Evolutionary conservation across 2,329 filamentous ascomycete genomes (phyloP), one percentile per base, ranked within the genome.

Genomic region (Fusarium neocosmosporiellum): DNA sequence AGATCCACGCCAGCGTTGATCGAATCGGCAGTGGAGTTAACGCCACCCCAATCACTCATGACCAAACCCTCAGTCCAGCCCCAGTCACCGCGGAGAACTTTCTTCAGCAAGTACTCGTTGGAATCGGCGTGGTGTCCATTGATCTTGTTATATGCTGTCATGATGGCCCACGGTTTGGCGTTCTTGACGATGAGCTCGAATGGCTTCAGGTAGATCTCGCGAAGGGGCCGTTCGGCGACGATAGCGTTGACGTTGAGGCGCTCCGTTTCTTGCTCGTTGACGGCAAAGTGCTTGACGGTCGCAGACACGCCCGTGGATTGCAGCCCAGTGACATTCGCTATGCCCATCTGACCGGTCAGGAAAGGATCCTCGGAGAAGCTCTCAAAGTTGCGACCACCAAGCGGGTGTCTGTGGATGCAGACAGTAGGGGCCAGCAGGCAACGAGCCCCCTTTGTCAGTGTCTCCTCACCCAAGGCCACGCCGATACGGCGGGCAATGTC

Each of bases 361-460:
- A 76, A 58, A 31, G 76, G 76, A 29, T 78, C 76, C 22, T 78
- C 76, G 3, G 76, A 78, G 66, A 78, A 78, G 9, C 74, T 76
- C 48, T 78, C 76, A 27, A 78, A 78, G 62, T 78, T 78, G 43
- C 76, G 76, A 13, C 76, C 76, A 3, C 76, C 76, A 0, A 78
- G 63, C 14, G 76, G 75, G 43, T 78, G 76, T 11, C 76, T 69
- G 14, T 78, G 76, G 7, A 78, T 54, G 29, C 76, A 78, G 69
- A 78, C 78, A 10, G 78, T 79, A 2, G 78, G 78, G n/a, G 75
- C 78, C 33, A 79, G 86, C 67, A 93, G 88, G n/a, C 93, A 88
- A 74, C 94, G 91, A 10, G 92, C 87, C 61, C 92, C 92, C 81
- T 95, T 95, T 66, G 75, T 77, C 6, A 78, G 75, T 4, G 80